Percentiles rank a stretch among this genome's conserved stretches.
These are phyloP conservation scores for Spergularia bocconei DNA, from an alignment of 148 eudicot species.

Conservation along the genomic window DNA sequence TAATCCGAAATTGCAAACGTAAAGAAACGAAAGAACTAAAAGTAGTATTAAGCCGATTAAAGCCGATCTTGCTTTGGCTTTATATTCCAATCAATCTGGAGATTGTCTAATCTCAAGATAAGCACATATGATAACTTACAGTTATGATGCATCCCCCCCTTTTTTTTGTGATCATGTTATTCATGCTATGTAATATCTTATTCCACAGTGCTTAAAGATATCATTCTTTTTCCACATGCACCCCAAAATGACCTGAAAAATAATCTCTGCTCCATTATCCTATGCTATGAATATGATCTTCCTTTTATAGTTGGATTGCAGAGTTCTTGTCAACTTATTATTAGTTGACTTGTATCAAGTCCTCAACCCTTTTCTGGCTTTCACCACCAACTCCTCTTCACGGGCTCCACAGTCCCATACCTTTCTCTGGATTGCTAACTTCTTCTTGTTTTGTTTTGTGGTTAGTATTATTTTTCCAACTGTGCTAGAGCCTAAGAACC, in stretches of 20 bases:
- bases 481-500: too few relatives aligned
- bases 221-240: not conserved
- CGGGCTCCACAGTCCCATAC: not conserved
- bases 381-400: constrained; percentile 5
- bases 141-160: not conserved
- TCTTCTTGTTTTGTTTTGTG: not conserved
- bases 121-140: not conserved
- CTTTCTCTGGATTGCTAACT: not conserved
- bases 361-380: not conserved
- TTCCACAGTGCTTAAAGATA: not conserved
- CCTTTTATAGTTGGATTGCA: too few relatives aligned
- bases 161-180: not conserved
- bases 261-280: not conserved
- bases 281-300: not conserved
- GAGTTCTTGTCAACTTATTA: not conserved
- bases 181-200: not conserved
- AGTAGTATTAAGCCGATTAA: not conserved
- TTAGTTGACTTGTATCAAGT: constrained; percentile 8
- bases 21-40: too few relatives aligned
- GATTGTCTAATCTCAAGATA: not conserved
- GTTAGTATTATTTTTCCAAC: not conserved
- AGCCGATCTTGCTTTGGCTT: constrained; percentile 6
- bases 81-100: constrained; percentile 2
- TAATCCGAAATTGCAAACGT: not conserved
- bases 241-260: not conserved